Evolutionary conservation across 345 rosid species (phyloP), one percentile per base, ranked within the genome.

Genomic region (Rhodamnia rubescens): DNA sequence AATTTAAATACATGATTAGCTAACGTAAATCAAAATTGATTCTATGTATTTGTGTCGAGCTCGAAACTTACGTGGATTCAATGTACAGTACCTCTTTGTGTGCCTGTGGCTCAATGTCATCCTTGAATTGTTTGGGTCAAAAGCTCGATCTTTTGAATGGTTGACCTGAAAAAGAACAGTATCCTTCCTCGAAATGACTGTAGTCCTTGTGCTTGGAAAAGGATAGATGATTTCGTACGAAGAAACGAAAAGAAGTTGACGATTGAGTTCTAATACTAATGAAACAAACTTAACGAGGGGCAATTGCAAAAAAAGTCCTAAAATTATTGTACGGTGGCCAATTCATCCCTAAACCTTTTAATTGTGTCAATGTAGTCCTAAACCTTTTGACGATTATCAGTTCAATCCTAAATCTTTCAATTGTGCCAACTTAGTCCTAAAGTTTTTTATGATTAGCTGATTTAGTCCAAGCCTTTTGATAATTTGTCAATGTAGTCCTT

Each of bases 371-470:
- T 9, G 12, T 49, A 49, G 3, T 8, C 51, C 3, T 49, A 49
- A 49, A 49, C 51, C 11, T 49, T 49, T 49, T 49, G 11, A 0
- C 11, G 12, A 49, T 9, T 49, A 12, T 9, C 51, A 49, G 9
- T 9, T 49, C 11, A 49, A 2, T 49, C 3, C 2, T 49, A 9
- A 49, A 49, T 10, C 3, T 49, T 49, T 49, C 3, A 49, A 10
- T 49, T 49, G 0, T 49, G 3, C 11, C 3, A 49, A 9, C 10
- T 49, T 49, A 49, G 12, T 9, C 3, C 11, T 49, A 49, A 9
- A 9, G 0, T 2, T 9, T 49, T 9, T 49, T 11, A 10, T 1
- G 11, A 9, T 49, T 49, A 8, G 3, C 12, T 3, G 3, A 9
- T 49, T 49, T 49, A 49, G 11, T 10, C 51, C 2, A 47, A 47